These are phyloP conservation scores for Coffea canephora DNA, from an alignment of 257 asterid genomes.

Conservation along the genomic window DNA sequence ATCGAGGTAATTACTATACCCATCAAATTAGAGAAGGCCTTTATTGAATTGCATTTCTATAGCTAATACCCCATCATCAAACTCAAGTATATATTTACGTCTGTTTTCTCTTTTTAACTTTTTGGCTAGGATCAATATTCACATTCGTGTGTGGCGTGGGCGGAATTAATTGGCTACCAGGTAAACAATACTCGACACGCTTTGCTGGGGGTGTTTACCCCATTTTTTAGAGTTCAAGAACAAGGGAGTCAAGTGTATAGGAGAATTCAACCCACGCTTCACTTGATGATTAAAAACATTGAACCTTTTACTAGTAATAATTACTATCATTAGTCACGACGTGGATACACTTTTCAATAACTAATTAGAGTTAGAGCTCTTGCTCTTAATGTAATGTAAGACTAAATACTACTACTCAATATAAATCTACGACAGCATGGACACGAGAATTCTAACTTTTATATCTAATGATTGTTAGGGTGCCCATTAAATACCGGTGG, in stretches of 20 bases:
- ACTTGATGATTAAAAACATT: background rate
- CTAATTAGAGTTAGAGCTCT: no score
- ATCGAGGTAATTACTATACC: no score
- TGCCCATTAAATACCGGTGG: conserved; percentile 15
- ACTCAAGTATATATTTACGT: background rate
- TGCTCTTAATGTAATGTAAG: background rate
- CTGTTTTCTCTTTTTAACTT: background rate
- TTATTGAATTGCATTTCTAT: no score
- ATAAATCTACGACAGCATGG: background rate
- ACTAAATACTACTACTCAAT: background rate
- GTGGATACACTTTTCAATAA: background rate
- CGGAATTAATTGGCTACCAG: background rate
- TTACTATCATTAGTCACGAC: background rate
- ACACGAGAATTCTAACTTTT: background rate
- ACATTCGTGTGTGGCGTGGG: background rate
- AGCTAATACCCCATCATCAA: background rate
- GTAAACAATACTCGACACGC: no score
- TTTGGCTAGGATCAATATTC: background rate
- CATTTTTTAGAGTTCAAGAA: background rate
- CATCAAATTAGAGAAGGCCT: no score
- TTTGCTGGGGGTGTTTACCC: background rate
- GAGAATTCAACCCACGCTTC: background rate
- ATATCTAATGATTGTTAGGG: background rate
- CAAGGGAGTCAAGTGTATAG: background rate
- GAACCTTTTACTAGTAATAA: background rate